Evolutionary conservation across 805 yeast species (phyloP), one percentile per base, ranked within the genome.

Genomic region (Candida ponderosae): DNA sequence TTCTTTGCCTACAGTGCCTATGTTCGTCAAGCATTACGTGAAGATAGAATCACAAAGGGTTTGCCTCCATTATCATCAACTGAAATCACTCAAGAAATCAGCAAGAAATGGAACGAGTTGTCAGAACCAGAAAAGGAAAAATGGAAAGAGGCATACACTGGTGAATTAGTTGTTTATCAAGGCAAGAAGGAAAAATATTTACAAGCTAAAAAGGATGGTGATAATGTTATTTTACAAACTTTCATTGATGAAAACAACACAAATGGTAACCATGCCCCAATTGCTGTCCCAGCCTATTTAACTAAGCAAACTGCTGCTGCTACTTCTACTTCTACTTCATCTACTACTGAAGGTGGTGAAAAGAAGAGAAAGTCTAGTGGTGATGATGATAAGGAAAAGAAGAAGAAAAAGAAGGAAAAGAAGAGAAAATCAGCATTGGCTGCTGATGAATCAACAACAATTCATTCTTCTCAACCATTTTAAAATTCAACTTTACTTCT

Each of bases 1-100:
- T 89, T 79, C 65, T 84, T 90, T 59, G 72, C 79, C 31, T 90
- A 78, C 61, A 78, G 86, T 37, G 79, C 82, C 46, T 78, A 76
- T 46, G 74, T 78, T 46, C 79, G 96, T 53, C 82, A 81, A 43
- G 65, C 70, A 29, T 70, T 89, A 44, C 76, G 80, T 39, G 79
- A 74, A 37, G 88, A 83, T 44, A 74, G 95, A 53, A 70, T 65
- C 39, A 62, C 62, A 28, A 65, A 69, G 30, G 79, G 82, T 26
- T 66, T 70, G 49, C 74, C 81, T 14, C 75, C 85, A 10, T 68
- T 82, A 45, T 69, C 81, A 10, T 83, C 87, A 30, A 74, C 79
- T 17, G 96, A 86, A 51, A 72, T 88, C 60, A 83, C 93, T 29
- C 80, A 76, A 51, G 79, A 79, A 50, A 81, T 88, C 47, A 78